phyloP scores from a whole-genome alignment of 805 yeast genomes.

The Saturnispora silvae region DNA sequence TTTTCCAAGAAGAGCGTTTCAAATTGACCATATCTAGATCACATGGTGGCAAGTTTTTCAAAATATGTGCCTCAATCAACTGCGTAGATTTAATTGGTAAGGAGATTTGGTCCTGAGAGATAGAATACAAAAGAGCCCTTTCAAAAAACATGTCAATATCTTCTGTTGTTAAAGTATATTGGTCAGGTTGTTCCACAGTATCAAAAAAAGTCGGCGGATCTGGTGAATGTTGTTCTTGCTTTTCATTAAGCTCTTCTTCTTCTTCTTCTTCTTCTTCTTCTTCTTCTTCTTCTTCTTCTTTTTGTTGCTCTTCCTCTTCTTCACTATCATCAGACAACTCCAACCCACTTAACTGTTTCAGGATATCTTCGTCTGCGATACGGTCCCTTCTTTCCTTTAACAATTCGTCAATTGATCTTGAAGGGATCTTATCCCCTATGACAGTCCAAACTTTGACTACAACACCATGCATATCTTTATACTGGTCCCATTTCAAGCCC shows the following conservation, averaged over 20 bases:
- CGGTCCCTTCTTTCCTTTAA: constrained; percentile 2
- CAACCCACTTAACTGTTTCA: neutral
- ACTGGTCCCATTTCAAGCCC: constrained; percentile 17
- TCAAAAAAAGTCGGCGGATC: constrained; percentile 5
- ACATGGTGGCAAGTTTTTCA: constrained; percentile 64
- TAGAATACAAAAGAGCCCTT: constrained; percentile 59
- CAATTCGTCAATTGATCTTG: constrained; percentile 25
- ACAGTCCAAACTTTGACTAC: constrained; percentile 69
- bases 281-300: constrained; percentile 12
- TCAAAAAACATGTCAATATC: constrained; percentile 70
- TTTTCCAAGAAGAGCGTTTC: constrained; percentile 83
- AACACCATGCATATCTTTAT: constrained; percentile 37
- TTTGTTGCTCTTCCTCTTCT: neutral
- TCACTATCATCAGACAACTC: neutral
- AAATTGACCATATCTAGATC: constrained; percentile 44
- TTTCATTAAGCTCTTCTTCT: neutral
- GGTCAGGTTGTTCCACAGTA: constrained; percentile 19
- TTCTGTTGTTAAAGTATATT: constrained; percentile 36
- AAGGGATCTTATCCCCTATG: constrained; percentile 53
- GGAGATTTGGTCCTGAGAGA: constrained; percentile 44
- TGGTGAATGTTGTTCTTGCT: neutral
- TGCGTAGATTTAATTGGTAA: constrained; percentile 65
- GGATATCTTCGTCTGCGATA: neutral
- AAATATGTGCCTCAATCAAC: constrained; percentile 61
- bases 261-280: constrained; percentile 1